phyloP scores from a whole-genome alignment of 2,329 filamentous ascomycete genomes.

The Lasiodiplodia gonubiensis region DNA sequence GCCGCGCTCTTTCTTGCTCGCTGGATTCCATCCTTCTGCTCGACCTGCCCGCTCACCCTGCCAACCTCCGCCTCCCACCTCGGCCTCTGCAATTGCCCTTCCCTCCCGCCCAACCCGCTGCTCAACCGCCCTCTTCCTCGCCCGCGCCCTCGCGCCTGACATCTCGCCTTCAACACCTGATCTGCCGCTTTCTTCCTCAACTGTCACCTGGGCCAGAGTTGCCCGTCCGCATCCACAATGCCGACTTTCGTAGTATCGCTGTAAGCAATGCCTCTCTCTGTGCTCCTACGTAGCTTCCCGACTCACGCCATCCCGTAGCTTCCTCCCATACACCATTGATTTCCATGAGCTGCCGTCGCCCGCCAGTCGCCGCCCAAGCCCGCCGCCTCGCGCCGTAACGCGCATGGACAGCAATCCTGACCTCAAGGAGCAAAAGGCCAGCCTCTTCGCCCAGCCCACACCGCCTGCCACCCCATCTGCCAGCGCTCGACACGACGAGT shows the following conservation, averaged over 20 bases:
- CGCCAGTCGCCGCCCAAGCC: constrained; percentile 34
- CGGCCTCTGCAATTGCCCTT: background rate
- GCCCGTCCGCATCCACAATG: constrained; percentile 49
- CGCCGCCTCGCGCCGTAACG: constrained; percentile 39
- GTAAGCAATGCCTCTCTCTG: constrained; percentile 50
- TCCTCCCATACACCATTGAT: constrained; percentile 89
- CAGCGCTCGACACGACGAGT: constrained; percentile 48
- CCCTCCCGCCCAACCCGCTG: background rate
- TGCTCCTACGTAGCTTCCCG: background rate
- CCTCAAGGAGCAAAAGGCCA: constrained; percentile 42
- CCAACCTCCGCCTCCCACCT: constrained; percentile 11
- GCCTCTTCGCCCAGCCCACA: constrained; percentile 46
- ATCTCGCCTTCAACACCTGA: constrained; percentile 7
- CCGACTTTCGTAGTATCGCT: constrained; percentile 66
- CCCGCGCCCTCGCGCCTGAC: background rate
- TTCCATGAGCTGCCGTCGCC: constrained; percentile 70
- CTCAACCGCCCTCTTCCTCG: background rate
- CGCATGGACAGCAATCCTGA: constrained; percentile 55
- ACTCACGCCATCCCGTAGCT: constrained; percentile 59
- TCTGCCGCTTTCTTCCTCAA: background rate
- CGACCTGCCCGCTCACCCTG: constrained; percentile 7
- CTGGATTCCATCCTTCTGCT: constrained; percentile 1
- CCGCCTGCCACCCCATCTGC: constrained; percentile 51
- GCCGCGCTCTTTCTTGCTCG: constrained; percentile 16
- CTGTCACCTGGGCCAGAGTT: background rate